Conservation (phyloP, 805 yeast genomes). For the Myxozyma sirexii region DNA sequence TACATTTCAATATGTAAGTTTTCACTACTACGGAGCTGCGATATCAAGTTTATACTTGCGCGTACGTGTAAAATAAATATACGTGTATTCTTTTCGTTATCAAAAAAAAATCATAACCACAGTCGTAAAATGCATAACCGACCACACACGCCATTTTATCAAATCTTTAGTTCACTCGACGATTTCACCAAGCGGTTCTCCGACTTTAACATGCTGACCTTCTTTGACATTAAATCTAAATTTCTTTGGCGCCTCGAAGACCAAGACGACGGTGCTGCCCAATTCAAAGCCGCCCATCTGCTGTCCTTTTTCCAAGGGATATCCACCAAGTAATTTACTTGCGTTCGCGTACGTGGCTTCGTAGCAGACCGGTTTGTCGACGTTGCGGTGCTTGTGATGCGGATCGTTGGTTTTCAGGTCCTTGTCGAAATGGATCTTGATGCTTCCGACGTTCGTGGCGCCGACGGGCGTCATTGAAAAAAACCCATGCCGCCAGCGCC, state of each 20-base stretch:
- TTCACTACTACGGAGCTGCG: no score
- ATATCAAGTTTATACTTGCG: no score
- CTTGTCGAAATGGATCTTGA: conserved; percentile 86
- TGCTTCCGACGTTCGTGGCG: conserved; percentile 97
- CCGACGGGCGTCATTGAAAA: conserved; percentile 99
- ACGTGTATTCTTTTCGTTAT: no score
- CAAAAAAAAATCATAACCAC: neutral
- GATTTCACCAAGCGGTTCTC: conserved; percentile 57
- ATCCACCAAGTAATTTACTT: conserved; percentile 74
- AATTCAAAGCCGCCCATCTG: conserved; percentile 97
- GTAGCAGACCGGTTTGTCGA: conserved; percentile 61
- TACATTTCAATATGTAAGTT: neutral
- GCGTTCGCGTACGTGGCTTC: conserved; percentile 92
- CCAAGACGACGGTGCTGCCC: conserved; percentile 95
- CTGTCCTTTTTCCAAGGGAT: conserved; percentile 85
- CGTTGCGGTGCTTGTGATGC: conserved; percentile 56
- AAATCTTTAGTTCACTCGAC: neutral
- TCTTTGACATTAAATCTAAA: conserved; percentile 69
- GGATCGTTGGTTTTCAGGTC: conserved; percentile 74
- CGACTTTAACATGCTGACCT: conserved; percentile 84
- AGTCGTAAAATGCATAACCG: neutral
- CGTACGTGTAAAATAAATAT: no score
- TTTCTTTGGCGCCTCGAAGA: conserved; percentile 89
- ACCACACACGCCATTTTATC: neutral
- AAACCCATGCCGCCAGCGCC: conserved; percentile 96